Base-by-base conservation (phyloP, 2,329 filamentous ascomycete genomes). In the Rutstroemia sp. region DNA sequence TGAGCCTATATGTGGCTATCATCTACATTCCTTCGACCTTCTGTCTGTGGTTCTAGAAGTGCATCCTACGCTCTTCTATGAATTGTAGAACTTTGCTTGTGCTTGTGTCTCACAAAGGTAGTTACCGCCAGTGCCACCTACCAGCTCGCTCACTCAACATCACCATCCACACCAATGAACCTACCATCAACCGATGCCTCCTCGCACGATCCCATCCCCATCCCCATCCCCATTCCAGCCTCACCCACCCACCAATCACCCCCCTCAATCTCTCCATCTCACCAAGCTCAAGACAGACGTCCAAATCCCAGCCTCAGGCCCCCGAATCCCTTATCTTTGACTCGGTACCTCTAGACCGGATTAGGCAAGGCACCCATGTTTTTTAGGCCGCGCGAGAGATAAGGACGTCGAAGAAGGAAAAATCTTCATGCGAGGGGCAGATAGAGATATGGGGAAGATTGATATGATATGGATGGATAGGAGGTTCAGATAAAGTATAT, bases 301-400 rank as follows among this genome's bases (percentile, higher is more conserved):
- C 25, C 8, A 48, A 10, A 10, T 5, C 34, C 16, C 25, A 23
- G 42, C 23, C 25, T 16, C 34, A 30, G 21, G 30, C 19, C 23
- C 23, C 23, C 23, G 42, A n/a, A 44, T 48, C 37, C 27, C 51
- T 53, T 53, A 53, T 53, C 51, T 53, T 48, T 48, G 51, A 53
- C 27, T 25, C 47, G 42, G 51, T 27, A 37, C 37, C 47, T 41
- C 51, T 41, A 53, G 19, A 21, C 51, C 27, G n/a, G 18, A 23
- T 47, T 37, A 5, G 27, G 51, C 30, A 25, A 38, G 47, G 14
- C 27, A 30, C 3, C 27, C 27, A 30, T 30, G 8, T 30, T 9
- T 30, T 10, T 10, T 7, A 18, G 23, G 3, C 51, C 51, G 23
- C 27, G 27, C 38, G 5, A 21, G 14, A 53, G 51, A 53, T 53